phyloP scores from a whole-genome alignment of 805 yeast species.

The Ogataea neopini region DNA sequence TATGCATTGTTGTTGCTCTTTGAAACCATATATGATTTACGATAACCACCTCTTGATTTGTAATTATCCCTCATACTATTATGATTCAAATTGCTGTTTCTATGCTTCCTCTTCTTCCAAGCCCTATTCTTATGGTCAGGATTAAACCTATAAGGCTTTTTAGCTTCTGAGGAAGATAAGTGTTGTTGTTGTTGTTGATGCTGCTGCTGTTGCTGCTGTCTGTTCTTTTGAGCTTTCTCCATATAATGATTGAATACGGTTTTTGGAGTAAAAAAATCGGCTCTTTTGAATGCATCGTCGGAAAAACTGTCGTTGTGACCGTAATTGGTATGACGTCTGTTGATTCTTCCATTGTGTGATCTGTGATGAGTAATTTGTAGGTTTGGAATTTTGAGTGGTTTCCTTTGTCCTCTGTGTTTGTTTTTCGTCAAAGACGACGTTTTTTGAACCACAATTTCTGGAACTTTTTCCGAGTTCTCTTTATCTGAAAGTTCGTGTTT shows the following conservation, averaged over 20 bases:
- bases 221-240: conserved; percentile 56
- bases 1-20: conserved; percentile 4
- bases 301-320: conserved; percentile 4
- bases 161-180: conserved; percentile 7
- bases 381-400: conserved; percentile 33
- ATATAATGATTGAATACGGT: conserved; percentile 69
- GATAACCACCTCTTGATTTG: conserved; percentile 16
- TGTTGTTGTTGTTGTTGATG: conserved; percentile 24
- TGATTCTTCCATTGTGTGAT: conserved; percentile 25
- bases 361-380: conserved; percentile 19
- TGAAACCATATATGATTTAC: conserved; percentile 11
- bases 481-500: conserved; percentile 22
- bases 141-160: conserved; percentile 21
- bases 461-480: conserved; percentile 26
- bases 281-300: conserved; percentile 45
- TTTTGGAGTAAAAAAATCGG: conserved; percentile 78
- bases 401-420: conserved; percentile 27
- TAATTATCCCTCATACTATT: conserved; percentile 28
- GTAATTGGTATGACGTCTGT: conserved; percentile 14
- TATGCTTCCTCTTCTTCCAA: conserved; percentile 32
- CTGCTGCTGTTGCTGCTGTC: conserved; percentile 7
- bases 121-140: conserved; percentile 29
- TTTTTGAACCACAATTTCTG: conserved; percentile 7
- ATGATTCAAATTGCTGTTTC: conserved; percentile 21
- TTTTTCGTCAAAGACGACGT: conserved; percentile 10